Base-by-base conservation (phyloP, 495 filamentous ascomycete genomes). In the Cudoniella acicularis region DNA sequence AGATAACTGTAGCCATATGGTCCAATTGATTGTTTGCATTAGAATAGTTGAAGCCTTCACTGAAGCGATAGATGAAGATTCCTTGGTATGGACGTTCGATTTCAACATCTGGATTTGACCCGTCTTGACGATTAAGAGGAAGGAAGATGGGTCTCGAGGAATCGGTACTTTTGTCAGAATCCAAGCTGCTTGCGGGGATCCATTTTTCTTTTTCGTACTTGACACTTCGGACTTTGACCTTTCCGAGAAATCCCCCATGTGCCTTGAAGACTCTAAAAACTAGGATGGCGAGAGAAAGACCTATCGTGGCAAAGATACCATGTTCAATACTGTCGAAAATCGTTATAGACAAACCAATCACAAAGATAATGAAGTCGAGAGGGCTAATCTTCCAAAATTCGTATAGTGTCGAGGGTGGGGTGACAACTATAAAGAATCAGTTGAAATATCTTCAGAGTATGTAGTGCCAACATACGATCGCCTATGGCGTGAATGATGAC, bases 401-500 rank as follows among this genome's bases (percentile, higher is more conserved):
- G 13, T 36, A 36, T 13, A 36, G 6, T 13, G 13, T 13, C 4
- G 30, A 36, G 13, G 30, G 30, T 13, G 30, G 30, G 30, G 30
- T 36, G 13, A 36, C 13, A 4, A 25, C n/a, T n/a, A n/a, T n/a
- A n/a, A n/a, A n/a, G n/a, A n/a, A n/a, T n/a, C n/a, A n/a, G n/a
- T n/a, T n/a, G 18, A n/a, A n/a, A n/a, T 68, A 92, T 87, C 73
- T 96, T 96, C 10, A 97, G 78, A 1, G 87, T 90, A 67, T 95
- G 91, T 10, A 92, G 92, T 1, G 92, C 84, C 0, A 92, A 96
- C 72, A 98, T 92, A 51, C 97, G 70, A 64, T 98, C 93, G 56
- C 90, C 90, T n/a, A 98, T 93, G 17, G 93, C 93, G 69, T 98
- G 93, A 67, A 98, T 96, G 63, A 98, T 98, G 66, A 98, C 90